Conservation (phyloP, 1,284 basidiomycete species). For the Cerioporus squamosus region DNA sequence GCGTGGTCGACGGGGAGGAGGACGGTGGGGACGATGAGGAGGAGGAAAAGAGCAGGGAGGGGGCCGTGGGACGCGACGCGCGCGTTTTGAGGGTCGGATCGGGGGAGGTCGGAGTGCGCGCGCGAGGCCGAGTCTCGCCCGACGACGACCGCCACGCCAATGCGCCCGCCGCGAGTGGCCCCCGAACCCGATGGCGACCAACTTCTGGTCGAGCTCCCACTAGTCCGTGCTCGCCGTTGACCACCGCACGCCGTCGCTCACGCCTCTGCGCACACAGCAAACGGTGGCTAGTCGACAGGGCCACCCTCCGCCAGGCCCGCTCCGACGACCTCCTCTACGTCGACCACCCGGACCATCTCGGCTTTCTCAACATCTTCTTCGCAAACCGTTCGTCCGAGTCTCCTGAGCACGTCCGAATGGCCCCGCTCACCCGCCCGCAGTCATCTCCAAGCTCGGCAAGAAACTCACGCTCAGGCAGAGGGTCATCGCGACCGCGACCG, state of each 20-base stretch:
- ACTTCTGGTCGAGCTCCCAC: conserved; percentile 79
- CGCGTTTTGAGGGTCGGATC: conserved; percentile 21
- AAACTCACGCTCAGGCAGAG: conserved; percentile 85
- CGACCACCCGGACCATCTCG: conserved; percentile 72
- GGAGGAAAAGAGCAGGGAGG: conserved; percentile 9
- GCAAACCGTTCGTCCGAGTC: conserved; percentile 63
- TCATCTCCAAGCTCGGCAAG: conserved; percentile 88
- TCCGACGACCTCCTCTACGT: conserved; percentile 79
- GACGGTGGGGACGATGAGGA: conserved; percentile 6
- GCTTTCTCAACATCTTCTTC: conserved; percentile 85
- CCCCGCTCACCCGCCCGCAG: conserved; percentile 42
- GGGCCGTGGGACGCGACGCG: conserved; percentile 18
- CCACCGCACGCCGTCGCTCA: not conserved
- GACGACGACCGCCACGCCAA: not conserved
- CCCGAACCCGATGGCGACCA: conserved; percentile 60
- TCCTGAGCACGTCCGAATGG: not conserved
- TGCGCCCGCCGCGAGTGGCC: too few species aligned
- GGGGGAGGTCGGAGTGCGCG: conserved; percentile 25
- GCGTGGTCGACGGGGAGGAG: conserved; percentile 12
- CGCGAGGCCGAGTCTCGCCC: not conserved
- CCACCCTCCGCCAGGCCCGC: conserved; percentile 73
- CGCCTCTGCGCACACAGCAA: conserved; percentile 53
- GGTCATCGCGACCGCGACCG: conserved; percentile 90
- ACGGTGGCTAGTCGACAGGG: conserved; percentile 88
- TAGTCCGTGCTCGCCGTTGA: conserved; percentile 51